Conservation (phyloP, 306 rosid species). For the Cucumis cinereus region DNA sequence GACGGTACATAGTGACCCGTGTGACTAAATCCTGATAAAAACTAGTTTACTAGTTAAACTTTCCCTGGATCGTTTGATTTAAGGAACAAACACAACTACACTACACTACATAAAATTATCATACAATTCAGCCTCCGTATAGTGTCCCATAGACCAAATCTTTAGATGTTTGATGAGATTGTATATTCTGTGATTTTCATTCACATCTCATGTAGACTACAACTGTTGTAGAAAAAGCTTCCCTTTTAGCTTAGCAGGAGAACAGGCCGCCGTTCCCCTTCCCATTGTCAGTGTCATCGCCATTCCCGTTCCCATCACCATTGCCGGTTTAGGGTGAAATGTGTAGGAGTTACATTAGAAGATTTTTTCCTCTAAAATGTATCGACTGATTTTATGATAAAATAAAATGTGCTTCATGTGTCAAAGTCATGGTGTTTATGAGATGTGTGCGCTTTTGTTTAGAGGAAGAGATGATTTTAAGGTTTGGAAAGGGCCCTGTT, state of each 20-base stretch:
- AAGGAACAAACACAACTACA: not conserved
- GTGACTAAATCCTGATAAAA: constrained; percentile 33
- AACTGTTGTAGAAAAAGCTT: not conserved
- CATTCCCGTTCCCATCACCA: too few species aligned
- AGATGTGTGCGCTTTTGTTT: not conserved
- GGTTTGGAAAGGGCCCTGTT: not conserved
- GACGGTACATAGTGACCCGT: constrained; percentile 71
- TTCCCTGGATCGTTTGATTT: not conserved
- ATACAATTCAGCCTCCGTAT: not conserved
- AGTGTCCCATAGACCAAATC: constrained; percentile 2
- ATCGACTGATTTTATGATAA: not conserved
- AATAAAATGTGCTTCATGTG: not conserved
- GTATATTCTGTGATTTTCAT: constrained; percentile 3
- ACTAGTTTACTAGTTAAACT: not conserved
- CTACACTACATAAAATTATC: not conserved
- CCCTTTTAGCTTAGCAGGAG: not conserved
- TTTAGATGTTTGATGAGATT: not conserved
- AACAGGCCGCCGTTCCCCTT: not conserved
- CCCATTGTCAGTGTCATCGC: not conserved
- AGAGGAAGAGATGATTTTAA: not conserved
- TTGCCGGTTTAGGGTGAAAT: not conserved
- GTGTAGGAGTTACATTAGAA: not conserved
- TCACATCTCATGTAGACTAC: not conserved
- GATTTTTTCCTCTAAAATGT: not conserved
- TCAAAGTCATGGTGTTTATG: not conserved